Evolutionary conservation across 805 yeast genomes (phyloP), one percentile per base, ranked within the genome.

Genomic region (Schwanniomyces yamadae): DNA sequence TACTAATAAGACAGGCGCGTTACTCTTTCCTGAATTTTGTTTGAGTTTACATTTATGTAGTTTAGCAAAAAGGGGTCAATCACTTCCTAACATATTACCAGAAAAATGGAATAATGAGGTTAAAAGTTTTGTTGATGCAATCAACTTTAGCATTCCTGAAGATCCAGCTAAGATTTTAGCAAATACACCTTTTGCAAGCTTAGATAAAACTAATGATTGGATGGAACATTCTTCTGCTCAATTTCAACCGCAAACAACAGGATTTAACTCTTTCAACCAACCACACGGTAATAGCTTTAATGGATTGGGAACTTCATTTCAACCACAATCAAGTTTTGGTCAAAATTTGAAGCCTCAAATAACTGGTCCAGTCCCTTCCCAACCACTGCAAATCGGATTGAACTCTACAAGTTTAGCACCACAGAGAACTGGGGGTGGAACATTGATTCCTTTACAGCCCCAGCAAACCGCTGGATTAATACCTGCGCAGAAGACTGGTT

Each of bases 21-120:
- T 91, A 42, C 63, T 91, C 49, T 91, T 90, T 55, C 98, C 98
- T 2, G 97, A 91, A 59, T 91, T 91, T 69, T 95, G 95, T 11
- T 69, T 91, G 46, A 89, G 96, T 12, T 79, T 91, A 71, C 91
- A 89, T 59, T 70, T 91, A 48, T 89, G 95, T 55, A 84, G 85
- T 48, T 62, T 78, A 52, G 84, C 83, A 0, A 70, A 86, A 48
- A 79, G 77, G 49, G 95, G 96, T 23, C 89, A 85, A 47, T 67
- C 81, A 6, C 69, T 90, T 41, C 97, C 98, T 3, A 68, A 67
- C 28, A 71, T 69, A 26, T 63, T 91, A 46, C 96, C 95, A 20
- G 73, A 75, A 14, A 80, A 75, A 43, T 78, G 88, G 64, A 70
- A 71, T 53, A 85, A 84, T 54, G 97, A 91, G 59, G 96, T 91